These are phyloP conservation scores for Anthoceros angustus DNA, from an alignment of 225 moss, liverwort and hornwort genomes.

Conservation along the genomic window DNA sequence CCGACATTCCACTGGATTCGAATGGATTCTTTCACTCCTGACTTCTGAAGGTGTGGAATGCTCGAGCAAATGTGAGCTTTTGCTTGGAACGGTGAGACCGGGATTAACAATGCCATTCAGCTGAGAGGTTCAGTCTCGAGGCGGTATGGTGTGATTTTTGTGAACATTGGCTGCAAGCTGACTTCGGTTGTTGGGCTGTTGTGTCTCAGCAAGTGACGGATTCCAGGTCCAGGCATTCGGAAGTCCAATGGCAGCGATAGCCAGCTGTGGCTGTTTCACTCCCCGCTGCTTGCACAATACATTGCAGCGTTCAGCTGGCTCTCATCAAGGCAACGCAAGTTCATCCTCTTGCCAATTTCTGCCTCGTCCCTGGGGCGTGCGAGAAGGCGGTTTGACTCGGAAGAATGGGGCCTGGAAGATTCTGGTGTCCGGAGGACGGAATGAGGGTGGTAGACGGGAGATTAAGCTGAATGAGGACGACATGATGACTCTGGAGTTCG, in stretches of 20 bases:
- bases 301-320: background rate
- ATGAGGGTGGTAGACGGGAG: constrained; percentile 25
- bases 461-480: constrained; percentile 40
- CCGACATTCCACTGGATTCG: too few species aligned
- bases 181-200: too few species aligned
- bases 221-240: background rate
- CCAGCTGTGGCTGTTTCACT: background rate
- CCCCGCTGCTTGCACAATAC: background rate
- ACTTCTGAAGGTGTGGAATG: too few species aligned
- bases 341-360: background rate
- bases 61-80: too few species aligned
- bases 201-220: too few species aligned
- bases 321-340: background rate
- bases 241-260: background rate
- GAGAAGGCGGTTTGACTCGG: background rate
- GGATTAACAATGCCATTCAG: too few species aligned
- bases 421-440: constrained; percentile 8
- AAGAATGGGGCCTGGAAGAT: background rate
- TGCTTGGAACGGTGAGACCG: too few species aligned
- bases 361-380: background rate
- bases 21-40: too few species aligned
- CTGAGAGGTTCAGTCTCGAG: too few species aligned
- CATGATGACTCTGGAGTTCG: constrained; percentile 65
- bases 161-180: too few species aligned
- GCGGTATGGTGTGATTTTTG: too few species aligned